These are phyloP conservation scores for Phytophthora tubulina DNA, from an alignment of 352 stramenopile genomes.

Conservation along the genomic window DNA sequence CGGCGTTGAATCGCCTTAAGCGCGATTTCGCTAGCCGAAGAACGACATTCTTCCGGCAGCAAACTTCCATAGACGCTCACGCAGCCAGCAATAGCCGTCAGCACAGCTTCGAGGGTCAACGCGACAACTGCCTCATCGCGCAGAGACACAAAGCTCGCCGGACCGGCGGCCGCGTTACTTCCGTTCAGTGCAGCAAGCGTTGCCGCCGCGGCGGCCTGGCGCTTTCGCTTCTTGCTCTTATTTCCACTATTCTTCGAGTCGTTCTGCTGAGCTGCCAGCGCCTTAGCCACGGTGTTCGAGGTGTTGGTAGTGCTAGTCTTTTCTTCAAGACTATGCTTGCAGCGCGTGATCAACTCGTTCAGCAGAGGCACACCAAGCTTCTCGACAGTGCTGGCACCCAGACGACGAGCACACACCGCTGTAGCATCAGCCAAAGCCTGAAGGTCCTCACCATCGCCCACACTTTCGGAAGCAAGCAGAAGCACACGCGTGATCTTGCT, in stretches of 20 bases:
- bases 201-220: conserved; percentile 66
- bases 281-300: conserved; percentile 29
- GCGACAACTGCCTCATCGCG: conserved; percentile 54
- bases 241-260: conserved; percentile 33
- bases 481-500: conserved; percentile 75
- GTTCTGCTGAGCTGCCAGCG: conserved; percentile 25
- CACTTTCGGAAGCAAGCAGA: conserved; percentile 62
- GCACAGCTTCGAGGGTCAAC: conserved; percentile 57
- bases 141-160: conserved; percentile 64
- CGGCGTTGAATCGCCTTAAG: conserved; percentile 51
- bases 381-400: conserved; percentile 78
- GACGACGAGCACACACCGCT: conserved; percentile 54
- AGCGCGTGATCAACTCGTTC: conserved; percentile 65
- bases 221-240: conserved; percentile 91
- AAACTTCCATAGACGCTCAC: conserved; percentile 72
- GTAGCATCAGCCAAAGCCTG: conserved; percentile 61
- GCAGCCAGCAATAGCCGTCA: conserved; percentile 64
- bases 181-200: conserved; percentile 46
- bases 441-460: conserved; percentile 45
- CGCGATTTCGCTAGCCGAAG: conserved; percentile 54
- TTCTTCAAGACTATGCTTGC: conserved; percentile 60
- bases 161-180: conserved; percentile 17
- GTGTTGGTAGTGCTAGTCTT: conserved; percentile 12
- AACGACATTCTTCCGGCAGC: conserved; percentile 55
- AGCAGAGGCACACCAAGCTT: conserved; percentile 76